Base-by-base conservation (phyloP, 495 filamentous ascomycete species). In the Penicillium cosmopolitanum region DNA sequence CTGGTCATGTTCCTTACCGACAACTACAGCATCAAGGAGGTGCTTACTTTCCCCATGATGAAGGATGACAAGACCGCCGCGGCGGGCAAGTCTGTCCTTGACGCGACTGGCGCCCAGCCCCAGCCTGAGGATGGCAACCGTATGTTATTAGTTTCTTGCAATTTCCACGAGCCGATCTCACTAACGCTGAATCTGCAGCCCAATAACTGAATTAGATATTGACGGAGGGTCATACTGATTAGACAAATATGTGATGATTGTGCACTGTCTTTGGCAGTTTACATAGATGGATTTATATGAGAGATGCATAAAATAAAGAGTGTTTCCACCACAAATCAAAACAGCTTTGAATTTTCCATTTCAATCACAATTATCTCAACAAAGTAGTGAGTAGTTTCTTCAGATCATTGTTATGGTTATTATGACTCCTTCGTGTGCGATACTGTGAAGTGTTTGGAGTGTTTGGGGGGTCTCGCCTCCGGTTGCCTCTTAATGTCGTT, bases 1-100 rank as follows among this genome's bases (percentile, higher is more conserved):
- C 72, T 97, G 68, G 90, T 94, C 67, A 98, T 98, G 95, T 97
- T 98, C 83, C 79, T 98, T 66, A 97, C 96, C 48, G 84, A 98
- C 76, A 88, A 96, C 73, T 97, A 97, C 81, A 84, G 77, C 55
- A 98, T 98, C 76, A 95, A 96, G 80, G 95, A 98, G 77, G 95
- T 98, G 5, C 79, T 98, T 51, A 86, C 95, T 12, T 98, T 98
- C 85, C 96, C 87, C 16, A 85, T 90, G 66, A 91, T 92, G 89
- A 90, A 89, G 80, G 86, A 89, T 40, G 85, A 89, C 54, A 76
- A 80, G 66, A 75, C 75, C 36, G 71, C 73, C 4, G 53, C 67
- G 19, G 73, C 77, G 44, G 75, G 71, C 67, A 85, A 84, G 79
- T 70, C 76, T 33, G 87, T 86, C 48, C 87, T 86, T 23, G 89